These are phyloP conservation scores for Geotrichum reessii DNA, from an alignment of 1,139 yeast genomes.

Conservation along the genomic window DNA sequence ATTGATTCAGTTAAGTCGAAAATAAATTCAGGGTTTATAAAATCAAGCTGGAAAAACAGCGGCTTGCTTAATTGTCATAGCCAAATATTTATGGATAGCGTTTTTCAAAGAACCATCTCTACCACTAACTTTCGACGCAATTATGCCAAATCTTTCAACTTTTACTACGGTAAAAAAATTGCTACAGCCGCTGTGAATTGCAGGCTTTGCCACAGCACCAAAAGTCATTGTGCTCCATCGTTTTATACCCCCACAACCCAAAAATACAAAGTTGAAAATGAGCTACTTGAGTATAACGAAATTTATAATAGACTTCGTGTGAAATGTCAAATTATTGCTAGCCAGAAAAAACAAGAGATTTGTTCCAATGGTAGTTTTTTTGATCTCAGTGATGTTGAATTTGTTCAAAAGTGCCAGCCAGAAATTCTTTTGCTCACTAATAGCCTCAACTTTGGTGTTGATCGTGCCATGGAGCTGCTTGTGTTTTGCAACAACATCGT, in stretches of 20 bases:
- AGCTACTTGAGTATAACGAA: neutral
- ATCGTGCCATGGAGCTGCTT: neutral
- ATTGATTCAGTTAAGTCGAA: neutral
- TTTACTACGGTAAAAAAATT: constrained; percentile 5
- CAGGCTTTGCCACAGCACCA: neutral
- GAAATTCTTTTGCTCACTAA: neutral
- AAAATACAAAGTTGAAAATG: neutral
- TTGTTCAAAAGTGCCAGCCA: neutral
- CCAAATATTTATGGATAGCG: neutral
- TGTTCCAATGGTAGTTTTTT: neutral
- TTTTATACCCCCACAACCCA: neutral
- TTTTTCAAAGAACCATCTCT: neutral
- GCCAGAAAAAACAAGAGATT: neutral
- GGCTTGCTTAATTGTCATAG: constrained; percentile 1
- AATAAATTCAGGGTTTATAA: neutral
- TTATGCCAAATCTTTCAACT: neutral
- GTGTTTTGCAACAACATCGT: neutral
- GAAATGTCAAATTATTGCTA: neutral
- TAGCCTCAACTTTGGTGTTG: neutral
- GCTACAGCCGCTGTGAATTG: constrained; percentile 3
- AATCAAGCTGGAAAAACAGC: neutral
- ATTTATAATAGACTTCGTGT: neutral
- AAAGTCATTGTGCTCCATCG: neutral
- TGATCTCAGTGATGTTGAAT: neutral
- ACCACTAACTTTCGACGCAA: neutral